These are phyloP conservation scores for Rhododendron molle DNA, from an alignment of 148 eudicot species.

Conservation along the genomic window DNA sequence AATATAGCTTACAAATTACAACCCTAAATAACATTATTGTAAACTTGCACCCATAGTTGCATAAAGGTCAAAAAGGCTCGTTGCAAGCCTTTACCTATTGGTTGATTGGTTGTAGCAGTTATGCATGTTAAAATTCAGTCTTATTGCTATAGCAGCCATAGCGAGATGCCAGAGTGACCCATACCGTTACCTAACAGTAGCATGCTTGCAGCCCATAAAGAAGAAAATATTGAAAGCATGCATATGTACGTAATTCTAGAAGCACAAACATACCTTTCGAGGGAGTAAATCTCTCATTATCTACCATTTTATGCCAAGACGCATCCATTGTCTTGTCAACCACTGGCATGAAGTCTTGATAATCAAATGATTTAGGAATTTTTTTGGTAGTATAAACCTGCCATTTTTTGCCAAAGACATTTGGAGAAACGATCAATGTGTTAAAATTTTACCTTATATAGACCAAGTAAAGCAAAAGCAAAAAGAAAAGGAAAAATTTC, in stretches of 20 bases:
- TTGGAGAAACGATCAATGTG: background rate
- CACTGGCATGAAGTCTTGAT: constrained; percentile 17
- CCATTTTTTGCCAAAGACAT: constrained; percentile 5
- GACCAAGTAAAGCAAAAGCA: background rate
- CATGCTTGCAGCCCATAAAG: background rate
- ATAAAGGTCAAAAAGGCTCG: background rate
- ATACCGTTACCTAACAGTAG: background rate
- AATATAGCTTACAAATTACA: background rate
- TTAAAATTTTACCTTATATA: background rate
- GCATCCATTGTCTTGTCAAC: constrained; percentile 33
- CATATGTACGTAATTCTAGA: background rate
- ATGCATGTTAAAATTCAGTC: background rate
- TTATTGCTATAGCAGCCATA: background rate
- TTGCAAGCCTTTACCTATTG: background rate
- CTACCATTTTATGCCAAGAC: constrained; percentile 19
- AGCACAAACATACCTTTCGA: constrained; percentile 27
- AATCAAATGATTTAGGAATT: constrained; percentile 1
- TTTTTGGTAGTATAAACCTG: constrained; percentile 15
- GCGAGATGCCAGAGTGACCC: background rate
- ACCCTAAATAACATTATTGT: background rate
- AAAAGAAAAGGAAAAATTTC: background rate
- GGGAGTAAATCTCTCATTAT: constrained; percentile 14
- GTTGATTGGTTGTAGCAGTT: background rate
- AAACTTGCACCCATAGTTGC: background rate
- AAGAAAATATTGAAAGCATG: background rate